A percentile compares a stretch with the other conserved stretches of the same genome.
Evolutionary conservation across 78 protist genomes (phyloP).

Genomic region (Dictyostelium capitatum): DNA sequence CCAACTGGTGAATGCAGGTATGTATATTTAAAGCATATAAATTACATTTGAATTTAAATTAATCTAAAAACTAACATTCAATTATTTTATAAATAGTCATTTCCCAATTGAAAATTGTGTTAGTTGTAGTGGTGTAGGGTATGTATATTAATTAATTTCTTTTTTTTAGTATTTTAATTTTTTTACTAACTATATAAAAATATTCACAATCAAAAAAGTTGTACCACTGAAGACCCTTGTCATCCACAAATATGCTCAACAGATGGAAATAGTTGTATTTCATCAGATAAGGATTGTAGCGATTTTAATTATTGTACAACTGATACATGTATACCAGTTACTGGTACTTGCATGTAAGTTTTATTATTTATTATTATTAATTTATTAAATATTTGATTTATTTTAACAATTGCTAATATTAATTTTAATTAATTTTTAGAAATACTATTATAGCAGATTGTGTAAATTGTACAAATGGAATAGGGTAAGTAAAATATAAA

Average conservation of each 20-base stretch:
- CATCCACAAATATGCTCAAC: not conserved
- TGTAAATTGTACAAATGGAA: constrained; percentile 7
- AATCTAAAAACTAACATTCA: too few species aligned
- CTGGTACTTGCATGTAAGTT: too few species aligned
- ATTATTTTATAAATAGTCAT: too few species aligned
- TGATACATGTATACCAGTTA: not conserved
- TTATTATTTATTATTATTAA: too few species aligned
- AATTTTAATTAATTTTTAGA: too few species aligned
- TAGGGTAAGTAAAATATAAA: too few species aligned
- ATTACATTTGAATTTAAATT: too few species aligned
- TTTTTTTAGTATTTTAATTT: not conserved
- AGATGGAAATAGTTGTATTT: not conserved
- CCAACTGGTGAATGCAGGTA: too few species aligned
- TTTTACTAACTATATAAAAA: not conserved
- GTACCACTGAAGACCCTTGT: not conserved
- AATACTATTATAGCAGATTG: not conserved
- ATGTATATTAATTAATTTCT: not conserved
- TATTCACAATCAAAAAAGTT: not conserved
- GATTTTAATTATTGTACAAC: not conserved
- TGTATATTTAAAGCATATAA: too few species aligned
- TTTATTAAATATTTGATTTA: too few species aligned
- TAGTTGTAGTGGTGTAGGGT: not conserved
- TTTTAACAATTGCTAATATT: too few species aligned
- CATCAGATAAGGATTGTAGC: not conserved
- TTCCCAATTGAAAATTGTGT: constrained; percentile 4